phyloP scores from a whole-genome alignment of 495 filamentous ascomycete species.

The Penicillium chermesinum region DNA sequence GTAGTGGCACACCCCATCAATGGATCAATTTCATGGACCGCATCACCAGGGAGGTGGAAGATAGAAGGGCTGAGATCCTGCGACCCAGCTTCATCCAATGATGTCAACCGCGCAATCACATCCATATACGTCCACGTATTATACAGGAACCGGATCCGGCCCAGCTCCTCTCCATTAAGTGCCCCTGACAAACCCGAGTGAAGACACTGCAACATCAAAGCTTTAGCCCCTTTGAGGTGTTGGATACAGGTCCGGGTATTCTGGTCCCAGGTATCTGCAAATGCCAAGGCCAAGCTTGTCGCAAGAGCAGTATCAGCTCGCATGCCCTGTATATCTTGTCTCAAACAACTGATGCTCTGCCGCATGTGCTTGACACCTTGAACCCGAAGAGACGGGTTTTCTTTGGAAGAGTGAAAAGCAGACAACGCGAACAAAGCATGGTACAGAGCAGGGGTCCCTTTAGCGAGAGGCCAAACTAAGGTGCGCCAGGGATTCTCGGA shows the following conservation, averaged over 20 bases:
- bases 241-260: constrained; percentile 70
- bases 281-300: constrained; percentile 68
- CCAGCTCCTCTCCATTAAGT: constrained; percentile 38
- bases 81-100: constrained; percentile 54
- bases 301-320: constrained; percentile 62
- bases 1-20: constrained; percentile 69
- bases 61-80: constrained; percentile 47
- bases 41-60: constrained; percentile 34
- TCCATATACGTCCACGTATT: constrained; percentile 83
- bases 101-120: constrained; percentile 71
- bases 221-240: constrained; percentile 66
- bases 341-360: constrained; percentile 55
- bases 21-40: constrained; percentile 61
- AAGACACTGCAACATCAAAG: constrained; percentile 58
- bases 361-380: constrained; percentile 71
- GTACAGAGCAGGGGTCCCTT: constrained; percentile 62
- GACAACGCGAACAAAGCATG: constrained; percentile 73
- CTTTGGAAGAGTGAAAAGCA: constrained; percentile 65
- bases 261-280: constrained; percentile 74
- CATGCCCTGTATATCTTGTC: constrained; percentile 57
- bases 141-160: constrained; percentile 63
- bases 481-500: constrained; percentile 77
- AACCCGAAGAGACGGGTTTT: constrained; percentile 51
- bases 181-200: constrained; percentile 30
- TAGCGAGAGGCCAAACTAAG: constrained; percentile 66